Conservation (phyloP, 805 yeast genomes). For the Metschnikowia similis region DNA sequence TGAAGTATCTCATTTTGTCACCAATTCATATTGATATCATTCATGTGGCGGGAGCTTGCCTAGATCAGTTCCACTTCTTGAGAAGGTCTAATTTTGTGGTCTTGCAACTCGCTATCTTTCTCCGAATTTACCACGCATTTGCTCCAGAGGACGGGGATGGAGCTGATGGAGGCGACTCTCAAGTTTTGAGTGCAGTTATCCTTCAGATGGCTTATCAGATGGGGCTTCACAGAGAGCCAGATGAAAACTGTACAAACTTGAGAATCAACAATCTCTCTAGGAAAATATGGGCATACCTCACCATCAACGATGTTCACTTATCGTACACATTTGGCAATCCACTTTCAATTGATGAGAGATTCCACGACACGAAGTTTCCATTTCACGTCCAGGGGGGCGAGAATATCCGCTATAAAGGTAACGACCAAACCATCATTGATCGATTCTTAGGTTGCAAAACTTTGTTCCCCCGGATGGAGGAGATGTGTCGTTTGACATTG, state of each 20-base stretch:
- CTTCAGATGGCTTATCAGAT: conserved; percentile 64
- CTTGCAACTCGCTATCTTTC: conserved; percentile 27
- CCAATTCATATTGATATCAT: conserved; percentile 45
- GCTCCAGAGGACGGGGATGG: conserved; percentile 43
- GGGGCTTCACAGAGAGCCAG: conserved; percentile 69
- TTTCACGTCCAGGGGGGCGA: conserved; percentile 15
- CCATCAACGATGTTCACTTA: conserved; percentile 10
- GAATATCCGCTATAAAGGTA: conserved; percentile 10
- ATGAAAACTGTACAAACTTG: conserved; percentile 19
- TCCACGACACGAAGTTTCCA: conserved; percentile 14
- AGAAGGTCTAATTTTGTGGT: conserved; percentile 31
- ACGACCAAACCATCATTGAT: conserved; percentile 11
- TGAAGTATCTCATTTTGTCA: conserved; percentile 38
- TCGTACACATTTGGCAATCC: conserved; percentile 16
- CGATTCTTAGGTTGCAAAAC: conserved; percentile 7
- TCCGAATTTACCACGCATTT: conserved; percentile 28
- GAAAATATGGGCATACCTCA: conserved; percentile 23
- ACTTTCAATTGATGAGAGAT: conserved; percentile 6
- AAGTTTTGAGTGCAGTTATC: conserved; percentile 21
- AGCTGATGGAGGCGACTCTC: conserved; percentile 37
- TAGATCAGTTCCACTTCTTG: conserved; percentile 50
- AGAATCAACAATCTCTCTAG: conserved; percentile 19
- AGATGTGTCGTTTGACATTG: conserved; percentile 8
- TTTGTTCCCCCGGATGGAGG: conserved; percentile 4
- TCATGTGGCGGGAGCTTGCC: conserved; percentile 49